phyloP scores from a whole-genome alignment of 2,329 filamentous ascomycete species.

The Aspergillus sp. region DNA sequence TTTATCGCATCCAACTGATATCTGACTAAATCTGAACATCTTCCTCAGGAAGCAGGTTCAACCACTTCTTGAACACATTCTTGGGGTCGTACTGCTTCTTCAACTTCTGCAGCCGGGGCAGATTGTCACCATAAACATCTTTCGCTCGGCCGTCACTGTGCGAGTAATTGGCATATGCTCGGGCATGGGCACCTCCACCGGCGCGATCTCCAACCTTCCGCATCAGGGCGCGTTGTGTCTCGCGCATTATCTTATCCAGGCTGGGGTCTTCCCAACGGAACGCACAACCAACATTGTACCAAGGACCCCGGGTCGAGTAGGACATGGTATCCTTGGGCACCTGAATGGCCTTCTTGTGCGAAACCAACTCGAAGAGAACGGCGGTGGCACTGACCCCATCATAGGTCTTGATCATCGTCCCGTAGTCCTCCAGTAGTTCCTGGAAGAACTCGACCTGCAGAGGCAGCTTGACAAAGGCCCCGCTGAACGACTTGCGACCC shows the following conservation, averaged over 20 bases:
- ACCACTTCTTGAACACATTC: conserved; percentile 14
- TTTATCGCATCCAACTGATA: not conserved
- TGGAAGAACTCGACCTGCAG: not conserved
- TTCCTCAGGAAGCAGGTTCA: not conserved
- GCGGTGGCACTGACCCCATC: not conserved
- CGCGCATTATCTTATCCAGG: conserved; percentile 28
- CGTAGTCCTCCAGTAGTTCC: not conserved
- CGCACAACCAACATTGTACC: conserved; percentile 15
- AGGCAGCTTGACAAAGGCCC: not conserved
- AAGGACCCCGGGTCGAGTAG: conserved; percentile 15
- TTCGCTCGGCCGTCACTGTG: not conserved
- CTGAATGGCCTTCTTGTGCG: conserved; percentile 11
- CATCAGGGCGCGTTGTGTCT: conserved; percentile 54
- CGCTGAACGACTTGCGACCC: conserved; percentile 1
- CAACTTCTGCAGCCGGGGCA: conserved; percentile 10
- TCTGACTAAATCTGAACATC: not conserved
- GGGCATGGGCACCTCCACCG: not conserved
- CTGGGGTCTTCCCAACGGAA: conserved; percentile 11
- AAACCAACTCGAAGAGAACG: conserved; percentile 18
- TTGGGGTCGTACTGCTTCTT: conserved; percentile 13
- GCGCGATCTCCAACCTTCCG: conserved; percentile 19
- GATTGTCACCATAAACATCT: not conserved
- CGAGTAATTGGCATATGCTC: not conserved
- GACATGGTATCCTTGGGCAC: conserved; percentile 14
- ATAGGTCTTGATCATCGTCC: not conserved